phyloP scores from a whole-genome alignment of 805 yeast genomes.

The Candida qinlingensis region DNA sequence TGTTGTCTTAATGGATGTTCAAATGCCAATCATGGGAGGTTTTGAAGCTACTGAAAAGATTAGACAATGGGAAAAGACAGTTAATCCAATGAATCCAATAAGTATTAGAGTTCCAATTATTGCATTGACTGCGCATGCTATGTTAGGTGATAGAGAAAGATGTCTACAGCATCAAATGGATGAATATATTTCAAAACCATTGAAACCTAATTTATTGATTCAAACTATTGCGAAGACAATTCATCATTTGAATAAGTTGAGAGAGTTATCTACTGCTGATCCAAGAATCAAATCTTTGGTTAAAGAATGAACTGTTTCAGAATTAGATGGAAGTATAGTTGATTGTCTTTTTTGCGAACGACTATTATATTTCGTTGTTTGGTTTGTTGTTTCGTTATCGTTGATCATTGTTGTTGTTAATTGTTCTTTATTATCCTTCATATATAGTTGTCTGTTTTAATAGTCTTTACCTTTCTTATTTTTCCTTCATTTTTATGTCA shows the following conservation, averaged over 20 bases:
- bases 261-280: conserved; percentile 32
- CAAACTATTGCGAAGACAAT: conserved; percentile 85
- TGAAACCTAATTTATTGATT: conserved; percentile 74
- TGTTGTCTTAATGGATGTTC: conserved; percentile 88
- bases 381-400: neutral
- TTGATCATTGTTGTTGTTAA: neutral
- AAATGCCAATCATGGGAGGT: conserved; percentile 95
- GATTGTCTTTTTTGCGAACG: neutral
- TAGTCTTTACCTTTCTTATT: too few species aligned
- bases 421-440: neutral
- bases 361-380: neutral
- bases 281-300: conserved; percentile 7
- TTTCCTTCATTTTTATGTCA: too few species aligned
- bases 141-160: conserved; percentile 87
- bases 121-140: conserved; percentile 89
- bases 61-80: conserved; percentile 81
- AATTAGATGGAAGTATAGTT: neutral
- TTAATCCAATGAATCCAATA: conserved; percentile 63
- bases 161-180: conserved; percentile 90
- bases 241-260: conserved; percentile 59
- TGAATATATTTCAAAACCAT: conserved; percentile 82
- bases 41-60: conserved; percentile 86
- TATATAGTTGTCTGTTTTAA: too few species aligned
- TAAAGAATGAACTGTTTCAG: neutral
- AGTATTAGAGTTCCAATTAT: conserved; percentile 80